A percentile compares a stretch with the other conserved stretches of the same genome.
phyloP scores from a whole-genome alignment of 2,329 filamentous ascomycete species.

The Dryadomyces quercivorus region DNA sequence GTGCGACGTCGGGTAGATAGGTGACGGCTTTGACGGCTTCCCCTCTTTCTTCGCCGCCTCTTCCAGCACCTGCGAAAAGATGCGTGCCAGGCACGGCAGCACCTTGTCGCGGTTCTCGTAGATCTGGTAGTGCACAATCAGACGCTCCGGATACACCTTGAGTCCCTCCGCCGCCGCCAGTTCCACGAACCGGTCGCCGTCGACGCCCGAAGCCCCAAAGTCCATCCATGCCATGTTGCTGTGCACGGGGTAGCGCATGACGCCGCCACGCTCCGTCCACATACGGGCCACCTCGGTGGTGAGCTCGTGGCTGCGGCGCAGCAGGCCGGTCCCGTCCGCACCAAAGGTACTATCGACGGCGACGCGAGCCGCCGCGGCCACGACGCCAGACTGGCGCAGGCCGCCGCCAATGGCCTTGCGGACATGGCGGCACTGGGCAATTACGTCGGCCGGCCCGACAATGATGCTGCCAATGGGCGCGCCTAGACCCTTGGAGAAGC shows the following conservation, averaged over 20 bases:
- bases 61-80: slow-evolving; percentile 33
- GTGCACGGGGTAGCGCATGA: slow-evolving; percentile 56
- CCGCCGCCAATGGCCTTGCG: slow-evolving; percentile 74
- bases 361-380: slow-evolving; percentile 63
- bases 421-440: slow-evolving; percentile 61
- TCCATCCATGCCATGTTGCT: slow-evolving; percentile 94
- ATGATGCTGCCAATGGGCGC: slow-evolving; percentile 38
- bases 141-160: slow-evolving; percentile 24
- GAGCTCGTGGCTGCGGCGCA: slow-evolving; percentile 46
- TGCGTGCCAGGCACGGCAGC: slow-evolving; percentile 39
- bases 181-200: slow-evolving; percentile 23
- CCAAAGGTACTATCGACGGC: slow-evolving; percentile 72
- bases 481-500: slow-evolving; percentile 40
- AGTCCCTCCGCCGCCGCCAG: slow-evolving; percentile 30
- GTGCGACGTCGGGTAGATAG: not conserved
- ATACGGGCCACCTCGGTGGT: slow-evolving; percentile 47
- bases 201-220: slow-evolving; percentile 45
- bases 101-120: slow-evolving; percentile 47
- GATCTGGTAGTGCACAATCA: slow-evolving; percentile 48
- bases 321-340: slow-evolving; percentile 44
- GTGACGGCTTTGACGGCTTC: not conserved
- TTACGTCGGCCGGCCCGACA: slow-evolving; percentile 34
- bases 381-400: slow-evolving; percentile 61
- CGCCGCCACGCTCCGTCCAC: slow-evolving; percentile 61
- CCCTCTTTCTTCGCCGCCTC: slow-evolving; percentile 5